These are phyloP conservation scores for Solanum sitiens DNA, from an alignment of 257 asterid species.

Conservation along the genomic window DNA sequence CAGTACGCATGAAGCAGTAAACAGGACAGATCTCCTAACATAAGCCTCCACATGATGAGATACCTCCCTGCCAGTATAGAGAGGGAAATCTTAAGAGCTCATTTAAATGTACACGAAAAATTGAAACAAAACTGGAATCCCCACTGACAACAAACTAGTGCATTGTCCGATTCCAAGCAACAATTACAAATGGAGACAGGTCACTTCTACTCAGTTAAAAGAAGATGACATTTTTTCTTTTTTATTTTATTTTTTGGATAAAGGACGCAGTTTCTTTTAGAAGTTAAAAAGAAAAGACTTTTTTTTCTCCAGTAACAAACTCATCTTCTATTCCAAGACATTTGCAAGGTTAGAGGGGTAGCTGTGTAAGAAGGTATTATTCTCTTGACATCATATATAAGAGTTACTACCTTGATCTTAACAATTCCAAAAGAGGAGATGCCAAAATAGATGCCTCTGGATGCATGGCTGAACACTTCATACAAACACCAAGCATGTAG, in stretches of 20 bases:
- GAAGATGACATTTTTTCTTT: not conserved
- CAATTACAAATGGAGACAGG: not conserved
- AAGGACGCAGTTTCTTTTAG: not conserved
- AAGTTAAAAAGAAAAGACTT: not conserved
- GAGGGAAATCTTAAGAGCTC: not conserved
- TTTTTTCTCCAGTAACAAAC: not conserved
- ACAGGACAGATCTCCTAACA: slow-evolving; percentile 85
- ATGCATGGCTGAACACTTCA: slow-evolving; percentile 90
- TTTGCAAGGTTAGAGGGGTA: not conserved
- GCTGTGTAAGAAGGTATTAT: not conserved
- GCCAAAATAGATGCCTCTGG: slow-evolving; percentile 93
- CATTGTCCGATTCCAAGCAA: not conserved
- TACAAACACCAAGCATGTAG: slow-evolving; percentile 86
- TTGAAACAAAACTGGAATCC: not conserved
- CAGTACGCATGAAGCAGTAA: slow-evolving; percentile 75
- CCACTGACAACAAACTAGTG: not conserved
- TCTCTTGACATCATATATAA: not conserved
- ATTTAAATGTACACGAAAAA: not conserved
- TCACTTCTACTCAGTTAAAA: not conserved
- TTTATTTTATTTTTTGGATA: not conserved
- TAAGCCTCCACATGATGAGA: slow-evolving; percentile 76
- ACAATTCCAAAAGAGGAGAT: slow-evolving; percentile 78
- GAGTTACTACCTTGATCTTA: slow-evolving; percentile 54
- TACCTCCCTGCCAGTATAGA: slow-evolving; percentile 44
- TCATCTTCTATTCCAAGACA: not conserved